Evolutionary conservation across 1,139 yeast species (phyloP).

Genomic region (Ogataea hybrid): DNA sequence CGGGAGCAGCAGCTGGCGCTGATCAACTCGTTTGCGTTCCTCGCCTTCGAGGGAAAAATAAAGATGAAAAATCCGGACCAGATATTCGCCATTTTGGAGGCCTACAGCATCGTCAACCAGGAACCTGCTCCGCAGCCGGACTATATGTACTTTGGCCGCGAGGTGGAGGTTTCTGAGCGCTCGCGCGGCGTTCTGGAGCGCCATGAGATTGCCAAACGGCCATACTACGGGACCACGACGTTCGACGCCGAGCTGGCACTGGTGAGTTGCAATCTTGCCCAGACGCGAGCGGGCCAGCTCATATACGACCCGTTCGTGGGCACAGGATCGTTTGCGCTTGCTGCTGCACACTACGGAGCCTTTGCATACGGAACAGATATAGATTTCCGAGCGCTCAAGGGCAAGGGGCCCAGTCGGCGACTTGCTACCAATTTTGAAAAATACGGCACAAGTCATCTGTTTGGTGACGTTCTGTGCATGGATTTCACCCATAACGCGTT

Average conservation of each 20-base stretch:
- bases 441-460: conserved; percentile 56
- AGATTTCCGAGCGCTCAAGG: conserved; percentile 79
- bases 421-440: conserved; percentile 56
- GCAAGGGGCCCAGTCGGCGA: conserved; percentile 48
- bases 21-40: conserved; percentile 70
- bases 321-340: conserved; percentile 89
- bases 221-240: conserved; percentile 92
- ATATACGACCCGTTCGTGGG: conserved; percentile 97
- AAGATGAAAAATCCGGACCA: conserved; percentile 77
- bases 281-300: conserved; percentile 60
- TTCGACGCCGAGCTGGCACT: conserved; percentile 88
- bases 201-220: conserved; percentile 79
- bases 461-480: conserved; percentile 81
- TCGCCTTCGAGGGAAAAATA: conserved; percentile 76
- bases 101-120: conserved; percentile 48
- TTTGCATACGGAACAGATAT: conserved; percentile 85
- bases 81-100: conserved; percentile 70
- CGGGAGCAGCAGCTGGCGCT: conserved; percentile 54
- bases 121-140: conserved; percentile 54
- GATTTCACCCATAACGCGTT: conserved; percentile 93
- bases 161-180: conserved; percentile 65
- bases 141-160: conserved; percentile 72
- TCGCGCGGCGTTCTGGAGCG: conserved; percentile 59
- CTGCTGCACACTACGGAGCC: conserved; percentile 87
- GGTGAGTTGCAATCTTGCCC: conserved; percentile 84